Conservation (phyloP, 116 monocot genomes). For the Iris pallida region DNA sequence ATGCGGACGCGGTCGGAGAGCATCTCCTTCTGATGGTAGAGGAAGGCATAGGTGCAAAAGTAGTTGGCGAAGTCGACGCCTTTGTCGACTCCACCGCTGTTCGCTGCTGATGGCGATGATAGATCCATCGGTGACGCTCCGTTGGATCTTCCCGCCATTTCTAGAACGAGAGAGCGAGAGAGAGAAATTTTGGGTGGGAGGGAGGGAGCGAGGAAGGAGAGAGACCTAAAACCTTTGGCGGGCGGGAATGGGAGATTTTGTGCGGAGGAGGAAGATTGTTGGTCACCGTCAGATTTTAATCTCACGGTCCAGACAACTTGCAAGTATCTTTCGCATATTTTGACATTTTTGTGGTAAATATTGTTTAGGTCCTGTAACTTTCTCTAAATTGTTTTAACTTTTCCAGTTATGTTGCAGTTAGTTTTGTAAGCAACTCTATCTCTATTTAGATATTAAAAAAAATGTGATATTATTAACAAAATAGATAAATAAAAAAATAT, state of each 20-base stretch:
- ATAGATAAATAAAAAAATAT: too few species aligned
- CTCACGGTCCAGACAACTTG: background rate
- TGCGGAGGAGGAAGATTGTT: background rate
- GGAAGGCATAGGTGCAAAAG: slow-evolving; percentile 89
- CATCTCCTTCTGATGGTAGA: slow-evolving; percentile 99
- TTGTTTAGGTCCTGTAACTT: too few species aligned
- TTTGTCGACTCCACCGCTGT: slow-evolving; percentile 47
- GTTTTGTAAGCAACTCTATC: too few species aligned
- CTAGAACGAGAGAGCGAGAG: background rate
- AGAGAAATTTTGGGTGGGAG: background rate
- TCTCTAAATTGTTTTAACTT: too few species aligned
- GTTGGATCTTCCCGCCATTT: too few species aligned
- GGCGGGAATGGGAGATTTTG: background rate
- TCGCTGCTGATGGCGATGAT: background rate
- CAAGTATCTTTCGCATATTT: too few species aligned
- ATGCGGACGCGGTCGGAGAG: slow-evolving; percentile 92
- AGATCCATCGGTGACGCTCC: too few species aligned
- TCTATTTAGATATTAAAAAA: too few species aligned
- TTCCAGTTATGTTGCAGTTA: too few species aligned
- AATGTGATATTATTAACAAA: too few species aligned
- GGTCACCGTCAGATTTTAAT: background rate
- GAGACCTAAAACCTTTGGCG: background rate
- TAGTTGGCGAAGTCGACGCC: slow-evolving; percentile 95
- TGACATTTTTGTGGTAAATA: too few species aligned
- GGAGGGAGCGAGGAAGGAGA: background rate